Evolutionary conservation across 768 basidiomycete genomes (phyloP), one percentile per base, ranked within the genome.

Genomic region (Trichaptum fuscoviolaceum): DNA sequence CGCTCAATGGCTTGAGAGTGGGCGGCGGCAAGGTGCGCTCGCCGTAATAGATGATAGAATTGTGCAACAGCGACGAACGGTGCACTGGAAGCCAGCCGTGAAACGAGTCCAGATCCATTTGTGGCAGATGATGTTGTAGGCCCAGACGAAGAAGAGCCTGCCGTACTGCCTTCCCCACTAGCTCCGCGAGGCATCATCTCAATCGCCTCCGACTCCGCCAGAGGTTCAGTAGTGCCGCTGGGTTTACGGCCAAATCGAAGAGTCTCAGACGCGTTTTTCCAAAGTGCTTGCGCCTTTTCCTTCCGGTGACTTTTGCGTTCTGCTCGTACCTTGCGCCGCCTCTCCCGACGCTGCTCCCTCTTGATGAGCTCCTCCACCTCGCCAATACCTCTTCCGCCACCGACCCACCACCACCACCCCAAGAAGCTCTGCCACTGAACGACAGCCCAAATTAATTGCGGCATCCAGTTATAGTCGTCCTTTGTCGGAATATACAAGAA

Each of bases 361-460:
- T 71, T 63, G 60, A 89, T 75, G 65, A 86, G 81, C 65, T 92
- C 84, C 71, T 91, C 88, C 62, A 92, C 81, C 69, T 90, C 89
- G 30, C 84, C 82, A 2, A 88, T 83, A 9, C 89, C 92, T 82
- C 91, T 93, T 6, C 94, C 91, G 1, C 91, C 87, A n/a, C 95
- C 95, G 17, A 95, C 94, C 95, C 95, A 98, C 95, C 95, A 98
- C 95, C 95, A 98, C 93, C 94, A 98, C 0, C 93, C 95, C 24
- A 97, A 77, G 77, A 96, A 96, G 76, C 87, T 93, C 81, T 99
- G 97, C 97, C 97, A 99, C 23, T 99, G 84, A 12, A 98, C 87
- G 63, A 97, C 87, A 8, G 91, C 89, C 87, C 94, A 96, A 77
- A 94, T 87, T 64, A 98, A 81, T 25, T 89, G 86, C 0, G 94